Evolutionary conservation across 75 land plant species (phyloP).

Genomic region (Azolla pinnata): DNA sequence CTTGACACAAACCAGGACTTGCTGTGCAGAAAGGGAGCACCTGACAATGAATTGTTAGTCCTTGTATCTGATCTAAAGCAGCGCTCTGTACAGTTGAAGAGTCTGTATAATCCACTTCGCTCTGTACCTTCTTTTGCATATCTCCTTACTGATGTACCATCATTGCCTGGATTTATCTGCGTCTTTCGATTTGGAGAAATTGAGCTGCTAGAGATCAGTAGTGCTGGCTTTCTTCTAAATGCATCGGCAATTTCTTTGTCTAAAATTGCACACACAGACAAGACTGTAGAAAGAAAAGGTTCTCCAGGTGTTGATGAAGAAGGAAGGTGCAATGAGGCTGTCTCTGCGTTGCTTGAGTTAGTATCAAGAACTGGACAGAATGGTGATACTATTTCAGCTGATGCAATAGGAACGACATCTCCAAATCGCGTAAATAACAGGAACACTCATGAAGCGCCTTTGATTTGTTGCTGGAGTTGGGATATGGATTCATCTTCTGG

Average conservation of each 20-base stretch:
- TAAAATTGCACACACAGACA: background rate
- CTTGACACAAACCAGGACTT: too few species aligned
- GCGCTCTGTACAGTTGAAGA: conserved; percentile 31
- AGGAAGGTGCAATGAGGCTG: conserved; percentile 67
- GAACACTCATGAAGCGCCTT: conserved; percentile 6
- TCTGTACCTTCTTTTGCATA: conserved; percentile 53
- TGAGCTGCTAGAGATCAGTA: conserved; percentile 61
- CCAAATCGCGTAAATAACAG: background rate
- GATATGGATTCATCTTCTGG: conserved; percentile 27
- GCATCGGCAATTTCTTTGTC: conserved; percentile 20
- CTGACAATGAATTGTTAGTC: conserved; percentile 56
- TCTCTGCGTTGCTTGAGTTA: conserved; percentile 69
- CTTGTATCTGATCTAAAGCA: conserved; percentile 43
- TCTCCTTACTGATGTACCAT: conserved; percentile 56
- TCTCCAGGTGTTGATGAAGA: conserved; percentile 61
- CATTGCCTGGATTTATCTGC: conserved; percentile 59
- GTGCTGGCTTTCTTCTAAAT: conserved; percentile 24
- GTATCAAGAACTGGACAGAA: conserved; percentile 11
- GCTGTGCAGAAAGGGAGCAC: conserved; percentile 51
- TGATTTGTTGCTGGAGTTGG: conserved; percentile 84
- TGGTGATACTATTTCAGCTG: too few species aligned
- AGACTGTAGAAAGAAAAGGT: background rate
- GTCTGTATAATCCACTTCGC: conserved; percentile 22
- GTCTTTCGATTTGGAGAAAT: conserved; percentile 62
- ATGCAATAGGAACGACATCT: conserved; percentile 12